These are phyloP conservation scores for Capronia americana DNA, from an alignment of 2,329 filamentous ascomycete species.

Conservation along the genomic window DNA sequence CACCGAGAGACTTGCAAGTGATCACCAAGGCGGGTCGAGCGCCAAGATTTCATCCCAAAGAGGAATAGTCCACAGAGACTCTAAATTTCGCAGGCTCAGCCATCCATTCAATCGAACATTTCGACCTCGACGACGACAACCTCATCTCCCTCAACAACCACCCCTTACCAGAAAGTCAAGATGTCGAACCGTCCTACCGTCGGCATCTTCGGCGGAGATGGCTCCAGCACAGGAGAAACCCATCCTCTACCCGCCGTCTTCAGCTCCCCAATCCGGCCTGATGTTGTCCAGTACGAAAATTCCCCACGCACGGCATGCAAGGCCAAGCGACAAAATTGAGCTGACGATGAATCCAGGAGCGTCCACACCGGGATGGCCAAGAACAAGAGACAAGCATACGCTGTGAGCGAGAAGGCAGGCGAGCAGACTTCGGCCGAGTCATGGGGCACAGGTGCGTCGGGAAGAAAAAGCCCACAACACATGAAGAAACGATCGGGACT, in stretches of 20 bases:
- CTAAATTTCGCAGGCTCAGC: conserved; percentile 9
- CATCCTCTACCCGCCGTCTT: conserved; percentile 96
- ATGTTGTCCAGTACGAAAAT: conserved; percentile 89
- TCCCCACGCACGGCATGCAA: not conserved
- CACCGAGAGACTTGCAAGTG: not conserved
- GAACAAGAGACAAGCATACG: conserved; percentile 99
- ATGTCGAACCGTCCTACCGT: conserved; percentile 98
- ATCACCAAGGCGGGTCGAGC: not conserved
- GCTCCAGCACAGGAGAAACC: conserved; percentile 85
- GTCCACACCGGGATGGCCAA: conserved; percentile 99
- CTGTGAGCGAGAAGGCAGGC: conserved; percentile 99
- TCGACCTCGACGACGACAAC: conserved; percentile 16
- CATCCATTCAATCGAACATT: not conserved
- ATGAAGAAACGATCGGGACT: conserved; percentile 24
- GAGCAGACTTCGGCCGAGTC: conserved; percentile 99
- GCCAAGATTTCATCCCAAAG: conserved; percentile 5
- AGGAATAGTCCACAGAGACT: conserved; percentile 3
- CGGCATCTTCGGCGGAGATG: conserved; percentile 95
- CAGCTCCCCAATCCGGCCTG: conserved; percentile 93
- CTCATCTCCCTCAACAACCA: conserved; percentile 15
- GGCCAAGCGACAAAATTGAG: conserved; percentile 24
- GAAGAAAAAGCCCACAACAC: conserved; percentile 32
- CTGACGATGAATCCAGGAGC: conserved; percentile 56
- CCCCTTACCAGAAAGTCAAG: conserved; percentile 33
- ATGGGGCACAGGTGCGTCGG: conserved; percentile 92